Conservation (phyloP, 164 flowering plant genomes). For the Piper betle region DNA sequence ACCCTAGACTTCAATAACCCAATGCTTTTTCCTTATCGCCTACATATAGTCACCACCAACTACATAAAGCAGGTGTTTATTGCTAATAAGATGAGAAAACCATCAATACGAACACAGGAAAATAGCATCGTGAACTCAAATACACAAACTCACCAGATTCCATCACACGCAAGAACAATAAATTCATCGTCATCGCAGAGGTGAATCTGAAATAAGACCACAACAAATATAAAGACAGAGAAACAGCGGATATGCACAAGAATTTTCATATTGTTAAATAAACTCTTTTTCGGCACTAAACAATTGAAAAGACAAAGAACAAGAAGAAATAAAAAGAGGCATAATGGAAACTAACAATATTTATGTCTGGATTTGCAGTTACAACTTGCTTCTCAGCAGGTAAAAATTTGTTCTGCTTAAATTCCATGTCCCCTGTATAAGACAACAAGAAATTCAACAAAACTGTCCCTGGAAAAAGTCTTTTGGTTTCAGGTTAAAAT, state of each 20-base stretch:
- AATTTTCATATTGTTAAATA: background rate
- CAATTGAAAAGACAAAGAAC: background rate
- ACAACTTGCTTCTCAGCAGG: constrained; percentile 88
- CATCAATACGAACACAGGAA: background rate
- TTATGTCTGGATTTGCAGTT: constrained; percentile 94
- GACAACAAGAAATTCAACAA: background rate
- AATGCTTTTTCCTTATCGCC: no score
- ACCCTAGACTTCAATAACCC: no score
- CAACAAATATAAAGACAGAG: constrained; percentile 4
- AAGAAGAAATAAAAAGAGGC: background rate
- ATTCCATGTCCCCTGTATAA: constrained; percentile 88
- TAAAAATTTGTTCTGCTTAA: constrained; percentile 91
- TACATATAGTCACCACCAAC: background rate
- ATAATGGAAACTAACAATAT: constrained; percentile 36
- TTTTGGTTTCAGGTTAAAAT: background rate
- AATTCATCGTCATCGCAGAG: constrained; percentile 95
- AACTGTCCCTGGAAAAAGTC: background rate
- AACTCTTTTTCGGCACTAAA: background rate
- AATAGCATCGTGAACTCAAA: background rate
- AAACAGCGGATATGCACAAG: background rate
- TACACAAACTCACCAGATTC: constrained; percentile 59
- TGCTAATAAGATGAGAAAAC: no score
- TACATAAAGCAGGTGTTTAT: no score
- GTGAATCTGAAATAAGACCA: constrained; percentile 42
- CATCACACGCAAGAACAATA: constrained; percentile 94